Evolutionary conservation across 371 early-diverging fungal genomes (phyloP), one percentile per base, ranked within the genome.

Genomic region (Sporodiniella umbellata): DNA sequence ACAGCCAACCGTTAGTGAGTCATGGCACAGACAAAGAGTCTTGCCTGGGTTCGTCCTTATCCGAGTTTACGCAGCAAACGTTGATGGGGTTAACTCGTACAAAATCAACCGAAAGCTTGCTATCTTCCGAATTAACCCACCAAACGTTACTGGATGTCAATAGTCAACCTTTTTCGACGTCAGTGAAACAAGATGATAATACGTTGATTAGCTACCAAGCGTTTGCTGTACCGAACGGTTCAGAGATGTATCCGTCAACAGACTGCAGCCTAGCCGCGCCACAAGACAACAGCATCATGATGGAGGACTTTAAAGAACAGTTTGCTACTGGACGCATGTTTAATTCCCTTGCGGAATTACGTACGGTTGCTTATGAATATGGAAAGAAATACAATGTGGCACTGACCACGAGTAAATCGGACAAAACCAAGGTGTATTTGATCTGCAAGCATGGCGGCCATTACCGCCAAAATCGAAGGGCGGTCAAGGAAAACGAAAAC

Each of bases 361-460:
- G 61, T 35, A 26, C 38, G 1, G 56, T 28, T 1, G 48, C 51
- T 6, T 48, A 38, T 42, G 61, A 61, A 5, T 61, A 61, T 33
- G 56, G 56, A 0, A 47, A 45, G 40, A 61, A 52, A 28, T 33
- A 61, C 30, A 61, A 61, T 23, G 49, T 56, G 1, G 61, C 56
- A 5, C 15, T 61, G 8, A 61, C 56, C 0, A 56, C 53, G 12
- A 61, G 56, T 19, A 61, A 61, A 11, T 56, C 56, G 25, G 56
- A 61, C 22, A 56, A 61, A 23, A 48, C 56, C 14, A 61, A 56
- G n/a, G 38, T 61, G 1, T 56, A 61, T 21, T n/a, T 61, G 25
- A 51, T 55, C 22, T 61, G 61, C 38, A 61, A 61, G 17, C 61
- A 61, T 22, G 61, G 56, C n/a, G 61, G 61, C 2, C 44, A 56